These are phyloP conservation scores for Alternaria sp. DNA, from an alignment of 2,329 filamentous ascomycete species.

Conservation along the genomic window DNA sequence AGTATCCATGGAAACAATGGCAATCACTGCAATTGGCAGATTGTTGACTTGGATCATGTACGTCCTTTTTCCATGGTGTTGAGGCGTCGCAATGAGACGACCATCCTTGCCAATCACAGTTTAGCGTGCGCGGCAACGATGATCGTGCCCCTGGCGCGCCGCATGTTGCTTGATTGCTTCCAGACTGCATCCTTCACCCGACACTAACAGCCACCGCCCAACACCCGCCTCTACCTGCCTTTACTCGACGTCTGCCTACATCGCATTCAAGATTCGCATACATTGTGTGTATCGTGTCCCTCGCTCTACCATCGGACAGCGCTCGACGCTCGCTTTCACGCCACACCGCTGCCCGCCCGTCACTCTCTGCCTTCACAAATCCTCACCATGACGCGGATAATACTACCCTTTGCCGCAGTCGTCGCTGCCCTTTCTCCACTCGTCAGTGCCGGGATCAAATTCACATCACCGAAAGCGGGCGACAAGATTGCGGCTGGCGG, in stretches of 20 bases:
- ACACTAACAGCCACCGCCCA: slow-evolving; percentile 4
- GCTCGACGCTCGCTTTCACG: neutral
- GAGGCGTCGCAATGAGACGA: slow-evolving; percentile 17
- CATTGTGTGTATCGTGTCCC: neutral
- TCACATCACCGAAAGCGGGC: slow-evolving; percentile 61
- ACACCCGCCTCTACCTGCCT: slow-evolving; percentile 1
- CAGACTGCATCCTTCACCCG: slow-evolving; percentile 16
- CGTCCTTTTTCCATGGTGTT: slow-evolving; percentile 2
- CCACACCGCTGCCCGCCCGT: slow-evolving; percentile 5
- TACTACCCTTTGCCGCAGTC: slow-evolving; percentile 37
- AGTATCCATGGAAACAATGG: neutral
- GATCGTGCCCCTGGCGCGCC: slow-evolving; percentile 36
- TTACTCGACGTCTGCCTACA: neutral
- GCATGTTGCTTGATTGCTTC: slow-evolving; percentile 21
- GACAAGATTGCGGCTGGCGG: slow-evolving; percentile 57
- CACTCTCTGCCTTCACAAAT: slow-evolving; percentile 23
- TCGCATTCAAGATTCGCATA: neutral
- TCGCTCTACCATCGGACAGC: neutral
- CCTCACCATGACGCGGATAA: slow-evolving; percentile 37
- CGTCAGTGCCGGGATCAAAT: slow-evolving; percentile 60
- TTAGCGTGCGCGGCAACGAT: slow-evolving; percentile 32
- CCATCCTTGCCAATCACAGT: slow-evolving; percentile 19
- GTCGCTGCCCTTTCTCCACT: slow-evolving; percentile 50
- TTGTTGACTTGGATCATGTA: neutral
- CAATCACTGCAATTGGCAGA: neutral